These are phyloP conservation scores for Nicotiana undulata DNA, from an alignment of 257 asterid species.

Conservation along the genomic window DNA sequence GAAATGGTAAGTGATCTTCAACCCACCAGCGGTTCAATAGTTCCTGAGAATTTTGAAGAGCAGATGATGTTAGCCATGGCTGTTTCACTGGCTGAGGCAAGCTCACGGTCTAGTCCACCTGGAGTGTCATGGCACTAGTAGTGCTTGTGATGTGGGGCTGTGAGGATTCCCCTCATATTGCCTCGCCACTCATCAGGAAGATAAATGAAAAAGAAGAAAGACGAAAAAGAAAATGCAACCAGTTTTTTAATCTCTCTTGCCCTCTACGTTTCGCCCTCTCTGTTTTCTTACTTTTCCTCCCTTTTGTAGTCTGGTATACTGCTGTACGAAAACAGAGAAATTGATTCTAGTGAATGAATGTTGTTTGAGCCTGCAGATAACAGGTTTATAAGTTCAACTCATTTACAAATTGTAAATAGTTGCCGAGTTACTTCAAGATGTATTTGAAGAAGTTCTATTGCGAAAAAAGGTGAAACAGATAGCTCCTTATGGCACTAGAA, in stretches of 20 bases:
- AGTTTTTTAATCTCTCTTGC: background rate
- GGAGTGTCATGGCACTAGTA: slow-evolving; percentile 66
- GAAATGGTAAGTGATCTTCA: slow-evolving; percentile 34
- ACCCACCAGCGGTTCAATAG: slow-evolving; percentile 32
- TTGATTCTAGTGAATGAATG: slow-evolving; percentile 10
- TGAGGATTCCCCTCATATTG: background rate
- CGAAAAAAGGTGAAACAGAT: no score
- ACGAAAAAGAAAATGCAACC: background rate
- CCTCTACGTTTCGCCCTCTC: background rate
- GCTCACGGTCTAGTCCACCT: slow-evolving; percentile 44
- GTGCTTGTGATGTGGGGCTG: slow-evolving; percentile 9
- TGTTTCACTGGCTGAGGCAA: slow-evolving; percentile 90
- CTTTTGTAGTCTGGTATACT: background rate
- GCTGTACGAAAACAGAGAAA: slow-evolving; percentile 6
- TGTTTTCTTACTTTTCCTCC: background rate
- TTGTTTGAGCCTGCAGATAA: background rate
- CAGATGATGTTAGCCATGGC: slow-evolving; percentile 82
- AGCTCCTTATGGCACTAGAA: no score
- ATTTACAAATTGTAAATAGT: background rate
- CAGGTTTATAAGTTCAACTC: background rate
- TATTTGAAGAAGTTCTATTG: background rate
- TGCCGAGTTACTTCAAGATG: background rate
- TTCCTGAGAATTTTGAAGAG: slow-evolving; percentile 92
- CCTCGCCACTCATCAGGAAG: background rate
- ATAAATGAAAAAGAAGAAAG: background rate